A percentile compares a stretch with the other conserved stretches of the same genome.
Conservation (phyloP, 1,284 basidiomycete species). For the Tausonia pullulans region DNA sequence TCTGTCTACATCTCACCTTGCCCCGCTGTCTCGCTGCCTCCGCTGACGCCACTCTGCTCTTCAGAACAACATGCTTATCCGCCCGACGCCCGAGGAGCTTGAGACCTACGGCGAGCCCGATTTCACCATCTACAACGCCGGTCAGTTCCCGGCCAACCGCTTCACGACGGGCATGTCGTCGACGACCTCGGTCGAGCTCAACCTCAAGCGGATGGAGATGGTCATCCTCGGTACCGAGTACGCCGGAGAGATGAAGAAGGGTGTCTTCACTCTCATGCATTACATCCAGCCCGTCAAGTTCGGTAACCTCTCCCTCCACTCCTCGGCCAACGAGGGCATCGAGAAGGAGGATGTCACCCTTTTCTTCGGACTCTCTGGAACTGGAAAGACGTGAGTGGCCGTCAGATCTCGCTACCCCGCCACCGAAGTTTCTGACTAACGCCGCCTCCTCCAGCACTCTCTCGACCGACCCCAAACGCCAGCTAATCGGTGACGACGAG, state of each 20-base stretch:
- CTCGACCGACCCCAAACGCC: conserved; percentile 80
- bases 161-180: conserved; percentile 99
- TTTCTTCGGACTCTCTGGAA: conserved; percentile 98
- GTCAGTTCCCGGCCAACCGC: conserved; percentile 99
- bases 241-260: conserved; percentile 99
- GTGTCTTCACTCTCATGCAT: conserved; percentile 99
- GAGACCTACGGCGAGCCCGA: conserved; percentile 95
- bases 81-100: conserved; percentile 89
- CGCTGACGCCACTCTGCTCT: conserved; percentile 15
- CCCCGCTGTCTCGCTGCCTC: conserved; percentile 11
- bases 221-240: conserved; percentile 99
- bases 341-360: conserved; percentile 85
- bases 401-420: neutral
- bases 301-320: conserved; percentile 94
- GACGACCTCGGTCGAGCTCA: conserved; percentile 97
- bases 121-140: conserved; percentile 99
- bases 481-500: conserved; percentile 93
- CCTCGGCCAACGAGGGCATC: conserved; percentile 94
- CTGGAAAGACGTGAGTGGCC: conserved; percentile 70
- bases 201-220: conserved; percentile 99
- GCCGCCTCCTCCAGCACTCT: conserved; percentile 45
- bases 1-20: neutral
- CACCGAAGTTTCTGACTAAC: neutral
- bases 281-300: conserved; percentile 99
- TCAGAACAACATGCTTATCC: conserved; percentile 98